Base-by-base conservation (phyloP, 2,329 filamentous ascomycete species). In the Hymenoscyphus salicellus region DNA sequence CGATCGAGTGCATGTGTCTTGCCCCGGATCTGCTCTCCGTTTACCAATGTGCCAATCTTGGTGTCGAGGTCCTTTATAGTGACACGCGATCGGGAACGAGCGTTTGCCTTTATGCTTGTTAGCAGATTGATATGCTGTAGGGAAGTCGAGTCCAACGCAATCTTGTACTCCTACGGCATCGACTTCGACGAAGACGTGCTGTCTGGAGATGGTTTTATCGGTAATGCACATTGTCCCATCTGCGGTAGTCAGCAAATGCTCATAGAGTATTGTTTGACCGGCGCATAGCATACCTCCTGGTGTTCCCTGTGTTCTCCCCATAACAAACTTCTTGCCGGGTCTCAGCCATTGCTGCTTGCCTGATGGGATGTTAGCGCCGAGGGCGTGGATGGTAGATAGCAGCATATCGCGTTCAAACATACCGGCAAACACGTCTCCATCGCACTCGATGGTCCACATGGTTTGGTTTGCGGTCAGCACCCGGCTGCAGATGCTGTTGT, bases 121-220 rank as follows among this genome's bases (percentile, higher is more conserved):
- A 67, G 71, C 66, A 63, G 55, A 55, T 20, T 43, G 26, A 49
- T 43, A 14, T 41, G 17, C 11, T 7, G 63, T n/a, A 62, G 23
- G 33, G 11, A 56, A n/a, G 32, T 41, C 38, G n/a, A 20, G 55
- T 74, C 84, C 66, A 81, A 90, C 88, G 62, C 87, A 90, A 73
- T 91, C 86, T 58, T 86, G 89, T 16, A 87, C 79, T 49, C 81
- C 78, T 43, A 94, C 89, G 0, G 79, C 71, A 57, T 84, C 86
- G 6, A 98, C 86, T 52, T 87, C 83, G 60, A 99, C 88, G 36
- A 88, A 88, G 69, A 97, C 80, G 77, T 99, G 95, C 73, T 95
- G 92, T 63, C 94, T 85, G 36, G 95, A 99, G 58, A 99, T 91
- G 0, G 89, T 90, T 73, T 90, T 91, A 73, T 95, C 85, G 5